Evolutionary conservation across 2,329 filamentous ascomycete genomes (phyloP).

Genomic region (Sarocladium kiliense): DNA sequence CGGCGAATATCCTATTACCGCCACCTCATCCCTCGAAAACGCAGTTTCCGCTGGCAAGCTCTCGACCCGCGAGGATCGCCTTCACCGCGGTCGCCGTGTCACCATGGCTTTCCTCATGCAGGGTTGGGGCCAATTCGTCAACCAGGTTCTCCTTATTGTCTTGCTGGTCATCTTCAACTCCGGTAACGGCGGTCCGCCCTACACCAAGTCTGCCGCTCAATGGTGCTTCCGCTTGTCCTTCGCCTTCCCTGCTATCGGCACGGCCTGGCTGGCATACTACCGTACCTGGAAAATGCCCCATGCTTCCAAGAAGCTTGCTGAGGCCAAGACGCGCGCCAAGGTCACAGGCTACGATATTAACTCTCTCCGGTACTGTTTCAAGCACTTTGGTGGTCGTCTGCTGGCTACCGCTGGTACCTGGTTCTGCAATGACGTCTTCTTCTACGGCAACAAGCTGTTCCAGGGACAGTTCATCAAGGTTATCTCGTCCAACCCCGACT

Average conservation of each 20-base stretch:
- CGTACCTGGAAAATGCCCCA: slow-evolving; percentile 91
- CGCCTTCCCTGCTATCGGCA: slow-evolving; percentile 83
- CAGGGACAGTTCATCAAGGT: slow-evolving; percentile 84
- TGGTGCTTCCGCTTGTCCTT: slow-evolving; percentile 93
- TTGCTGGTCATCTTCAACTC: slow-evolving; percentile 85
- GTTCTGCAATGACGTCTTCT: slow-evolving; percentile 98
- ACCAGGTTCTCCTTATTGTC: slow-evolving; percentile 85
- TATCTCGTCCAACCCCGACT: slow-evolving; percentile 62
- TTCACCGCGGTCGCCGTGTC: slow-evolving; percentile 93
- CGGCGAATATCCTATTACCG: slow-evolving; percentile 95
- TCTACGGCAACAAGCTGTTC: slow-evolving; percentile 99
- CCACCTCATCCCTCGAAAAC: slow-evolving; percentile 91
- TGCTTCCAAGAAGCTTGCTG: slow-evolving; percentile 74
- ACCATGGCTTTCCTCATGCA: slow-evolving; percentile 97
- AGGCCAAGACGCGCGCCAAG: slow-evolving; percentile 77
- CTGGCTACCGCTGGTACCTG: slow-evolving; percentile 82
- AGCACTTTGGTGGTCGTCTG: slow-evolving; percentile 79
- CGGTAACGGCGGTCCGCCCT: slow-evolving; percentile 67
- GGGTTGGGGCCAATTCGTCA: slow-evolving; percentile 94
- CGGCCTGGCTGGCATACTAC: slow-evolving; percentile 92
- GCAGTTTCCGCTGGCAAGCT: slow-evolving; percentile 79
- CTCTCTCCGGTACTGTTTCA: slow-evolving; percentile 73
- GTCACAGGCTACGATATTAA: slow-evolving; percentile 91
- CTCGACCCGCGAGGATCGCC: slow-evolving; percentile 85
- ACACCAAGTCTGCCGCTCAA: slow-evolving; percentile 71